Percentiles rank a stretch among this genome's conserved stretches.
Conservation (phyloP, 768 basidiomycete species). For the Auriscalpium microsporum region DNA sequence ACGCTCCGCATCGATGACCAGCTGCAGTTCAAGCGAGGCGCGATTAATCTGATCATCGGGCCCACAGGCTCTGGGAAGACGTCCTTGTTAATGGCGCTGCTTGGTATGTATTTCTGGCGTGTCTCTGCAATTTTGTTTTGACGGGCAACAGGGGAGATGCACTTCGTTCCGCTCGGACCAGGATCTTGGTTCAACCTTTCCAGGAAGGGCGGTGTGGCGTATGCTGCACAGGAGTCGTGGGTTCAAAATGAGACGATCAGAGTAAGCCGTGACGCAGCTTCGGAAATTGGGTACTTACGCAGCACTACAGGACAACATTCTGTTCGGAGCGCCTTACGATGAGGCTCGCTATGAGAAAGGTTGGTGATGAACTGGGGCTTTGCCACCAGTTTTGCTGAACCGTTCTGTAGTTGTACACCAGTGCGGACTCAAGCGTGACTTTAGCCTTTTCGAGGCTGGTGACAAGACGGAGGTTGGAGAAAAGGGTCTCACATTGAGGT, state of each 20-base stretch:
- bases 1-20: constrained; percentile 44
- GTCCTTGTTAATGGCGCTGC: constrained; percentile 54
- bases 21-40: constrained; percentile 42
- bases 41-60: constrained; percentile 52
- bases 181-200: constrained; percentile 67
- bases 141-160: too few species aligned
- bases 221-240: constrained; percentile 82
- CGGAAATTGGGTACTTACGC: too few species aligned
- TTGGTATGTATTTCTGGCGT: constrained; percentile 22
- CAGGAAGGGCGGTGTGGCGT: constrained; percentile 59
- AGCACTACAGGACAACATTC: constrained; percentile 34
- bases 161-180: constrained; percentile 41
- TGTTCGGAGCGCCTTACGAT: constrained; percentile 41
- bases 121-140: too few species aligned
- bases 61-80: constrained; percentile 57
- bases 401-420: constrained; percentile 13
- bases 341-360: constrained; percentile 35
- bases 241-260: constrained; percentile 72
- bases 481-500: constrained; percentile 41
- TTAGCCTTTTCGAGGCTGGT: constrained; percentile 39
- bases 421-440: constrained; percentile 27
- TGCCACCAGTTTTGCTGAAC: not conserved
- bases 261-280: constrained; percentile 30
- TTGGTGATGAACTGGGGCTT: constrained; percentile 1
- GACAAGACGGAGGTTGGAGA: constrained; percentile 53